A percentile compares a stretch with the other conserved stretches of the same genome.
These are phyloP conservation scores for Trichoderma simmonsii DNA, from an alignment of 2,329 filamentous ascomycete genomes.

Conservation along the genomic window DNA sequence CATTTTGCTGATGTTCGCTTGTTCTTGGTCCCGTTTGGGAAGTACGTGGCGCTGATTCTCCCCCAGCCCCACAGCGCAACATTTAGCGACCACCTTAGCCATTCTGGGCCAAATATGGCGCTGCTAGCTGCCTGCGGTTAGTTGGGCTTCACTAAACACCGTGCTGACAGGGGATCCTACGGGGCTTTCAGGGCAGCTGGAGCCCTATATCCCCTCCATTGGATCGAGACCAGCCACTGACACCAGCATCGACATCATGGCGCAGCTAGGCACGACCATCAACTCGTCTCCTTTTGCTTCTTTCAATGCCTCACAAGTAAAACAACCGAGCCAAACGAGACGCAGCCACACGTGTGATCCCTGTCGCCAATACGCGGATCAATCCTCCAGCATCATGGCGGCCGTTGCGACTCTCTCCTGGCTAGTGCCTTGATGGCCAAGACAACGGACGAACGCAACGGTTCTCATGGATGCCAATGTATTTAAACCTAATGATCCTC, in stretches of 20 bases:
- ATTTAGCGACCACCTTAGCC: neutral
- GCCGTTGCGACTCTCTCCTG: neutral
- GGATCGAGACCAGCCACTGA: neutral
- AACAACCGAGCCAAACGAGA: neutral
- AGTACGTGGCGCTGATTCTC: slow-evolving; percentile 4
- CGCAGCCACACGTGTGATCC: neutral
- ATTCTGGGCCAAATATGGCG: slow-evolving; percentile 8
- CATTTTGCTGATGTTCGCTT: neutral
- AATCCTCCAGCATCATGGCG: neutral
- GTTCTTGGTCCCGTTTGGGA: neutral
- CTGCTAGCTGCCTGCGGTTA: neutral
- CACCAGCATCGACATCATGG: neutral
- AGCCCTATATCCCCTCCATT: neutral
- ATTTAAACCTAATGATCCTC: neutral
- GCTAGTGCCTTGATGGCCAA: neutral
- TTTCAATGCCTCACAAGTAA: neutral
- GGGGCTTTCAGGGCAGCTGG: slow-evolving; percentile 9
- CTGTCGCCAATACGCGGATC: neutral
- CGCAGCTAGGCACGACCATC: neutral
- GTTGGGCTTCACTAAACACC: neutral
- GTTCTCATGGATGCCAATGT: neutral
- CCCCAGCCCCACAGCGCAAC: neutral
- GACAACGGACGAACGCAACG: neutral
- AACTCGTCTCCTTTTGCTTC: neutral
- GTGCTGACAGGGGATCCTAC: neutral